Base-by-base conservation (phyloP, 805 yeast species). In the Barnettozyma sp. region DNA sequence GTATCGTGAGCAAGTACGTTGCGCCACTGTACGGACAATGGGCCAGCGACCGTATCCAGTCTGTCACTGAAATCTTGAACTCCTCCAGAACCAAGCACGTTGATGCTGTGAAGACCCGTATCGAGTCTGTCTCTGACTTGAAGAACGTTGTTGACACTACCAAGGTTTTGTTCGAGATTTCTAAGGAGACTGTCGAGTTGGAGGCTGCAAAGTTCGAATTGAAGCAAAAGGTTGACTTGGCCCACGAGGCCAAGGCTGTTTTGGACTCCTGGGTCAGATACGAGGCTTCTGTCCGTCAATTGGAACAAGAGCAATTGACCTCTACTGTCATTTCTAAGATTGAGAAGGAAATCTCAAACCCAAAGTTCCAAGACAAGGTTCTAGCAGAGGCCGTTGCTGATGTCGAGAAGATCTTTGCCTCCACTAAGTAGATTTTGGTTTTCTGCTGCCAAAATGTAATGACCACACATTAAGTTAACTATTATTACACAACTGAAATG, bases 241-340 rank as follows among this genome's bases (percentile, higher is more conserved):
- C 94, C 40, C 54, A 70, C 45, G 95, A 87, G 73, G 97, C 97
- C 58, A 87, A 83, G 71, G 69, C 92, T 40, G 95, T 90, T 43
- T 78, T 92, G 60, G 98, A 92, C 69, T 86, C 97, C 12, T 92
- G 98, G 98, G 97, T 88, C 55, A 85, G 97, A 77, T 84, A 83
- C 67, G 98, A 92, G 73, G 82, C 85, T 51, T 87, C 86, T 62
- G 92, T 88, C 51, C 90, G 97, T 72, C 95, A 86, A 72, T 68
- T 78, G 59, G 95, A 92, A 74, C 98, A 92, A 74, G 75, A 79
- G 66, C 95, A 85, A 66, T 78, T 92, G 56, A 78, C 94, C 50
- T 68, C 82, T 58, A 57, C 87, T 40, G 95, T 92, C 48, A 83
- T 87, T 60, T 70, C 87, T 37, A 87, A 85, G 71, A 92, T 90